These are phyloP conservation scores for Pezicula neosporulosa DNA, from an alignment of 2,329 filamentous ascomycete genomes.

Conservation along the genomic window DNA sequence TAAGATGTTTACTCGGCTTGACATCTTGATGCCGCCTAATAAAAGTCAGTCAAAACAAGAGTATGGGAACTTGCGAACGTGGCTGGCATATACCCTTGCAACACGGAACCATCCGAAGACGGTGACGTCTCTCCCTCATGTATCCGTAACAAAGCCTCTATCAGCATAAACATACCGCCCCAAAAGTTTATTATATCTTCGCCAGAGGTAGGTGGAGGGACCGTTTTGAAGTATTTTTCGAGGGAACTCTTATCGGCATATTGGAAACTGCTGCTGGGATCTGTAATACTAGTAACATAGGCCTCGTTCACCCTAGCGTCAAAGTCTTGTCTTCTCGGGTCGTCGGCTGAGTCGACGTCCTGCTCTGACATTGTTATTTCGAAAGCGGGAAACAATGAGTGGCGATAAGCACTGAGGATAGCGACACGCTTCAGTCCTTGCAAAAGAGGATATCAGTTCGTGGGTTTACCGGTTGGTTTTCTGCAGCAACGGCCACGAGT, in stretches of 20 bases:
- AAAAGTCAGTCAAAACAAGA: constrained; percentile 4
- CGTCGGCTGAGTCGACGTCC: too few relatives aligned
- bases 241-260: constrained; percentile 31
- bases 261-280: constrained; percentile 19
- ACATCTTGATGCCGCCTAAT: constrained; percentile 30
- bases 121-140: constrained; percentile 9
- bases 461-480: too few relatives aligned
- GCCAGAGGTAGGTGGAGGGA: constrained; percentile 18
- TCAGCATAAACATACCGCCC: constrained; percentile 25
- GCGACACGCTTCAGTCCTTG: too few relatives aligned
- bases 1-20: constrained; percentile 29
- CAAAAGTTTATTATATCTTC: constrained; percentile 30
- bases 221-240: constrained; percentile 25
- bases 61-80: too few relatives aligned
- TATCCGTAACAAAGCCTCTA: constrained; percentile 23
- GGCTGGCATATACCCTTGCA: constrained; percentile 12
- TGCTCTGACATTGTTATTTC: too few relatives aligned
- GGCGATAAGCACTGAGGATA: too few relatives aligned
- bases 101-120: not conserved
- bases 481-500: too few relatives aligned
- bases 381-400: too few relatives aligned
- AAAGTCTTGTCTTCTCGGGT: too few relatives aligned
- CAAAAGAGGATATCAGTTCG: too few relatives aligned
- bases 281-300: too few relatives aligned
- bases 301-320: too few relatives aligned